phyloP scores from a whole-genome alignment of 768 basidiomycete species.

The Ephemerocybe angulata region DNA sequence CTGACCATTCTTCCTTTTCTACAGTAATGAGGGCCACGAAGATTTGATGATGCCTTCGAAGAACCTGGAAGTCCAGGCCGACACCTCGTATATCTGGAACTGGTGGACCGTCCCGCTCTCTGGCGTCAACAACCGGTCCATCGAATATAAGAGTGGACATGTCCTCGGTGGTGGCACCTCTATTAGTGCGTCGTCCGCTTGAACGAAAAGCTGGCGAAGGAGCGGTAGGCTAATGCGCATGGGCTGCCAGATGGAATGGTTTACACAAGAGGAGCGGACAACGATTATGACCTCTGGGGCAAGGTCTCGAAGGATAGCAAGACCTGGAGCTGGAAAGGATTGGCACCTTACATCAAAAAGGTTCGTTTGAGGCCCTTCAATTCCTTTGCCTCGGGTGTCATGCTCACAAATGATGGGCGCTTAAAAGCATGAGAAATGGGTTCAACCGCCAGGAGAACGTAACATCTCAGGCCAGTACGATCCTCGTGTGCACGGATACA shows the following conservation, averaged over 20 bases:
- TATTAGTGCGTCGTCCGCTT: conserved; percentile 8
- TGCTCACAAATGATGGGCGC: background rate
- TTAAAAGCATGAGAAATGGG: conserved; percentile 1
- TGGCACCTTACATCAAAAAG: conserved; percentile 26
- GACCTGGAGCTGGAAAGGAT: conserved; percentile 33
- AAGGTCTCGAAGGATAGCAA: conserved; percentile 20
- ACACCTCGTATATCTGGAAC: conserved; percentile 26
- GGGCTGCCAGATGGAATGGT: conserved; percentile 21
- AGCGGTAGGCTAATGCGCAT: background rate
- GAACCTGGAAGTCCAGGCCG: conserved; percentile 1
- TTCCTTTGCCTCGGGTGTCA: background rate
- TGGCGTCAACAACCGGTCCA: conserved; percentile 17
- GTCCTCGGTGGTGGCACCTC: conserved; percentile 30
- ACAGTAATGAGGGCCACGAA: background rate
- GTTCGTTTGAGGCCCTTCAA: conserved; percentile 4
- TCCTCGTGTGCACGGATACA: conserved; percentile 4
- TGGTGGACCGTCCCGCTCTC: conserved; percentile 24
- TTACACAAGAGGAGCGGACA: conserved; percentile 30
- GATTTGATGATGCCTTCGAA: conserved; percentile 3
- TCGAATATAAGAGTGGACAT: conserved; percentile 22
- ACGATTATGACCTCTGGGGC: conserved; percentile 32
- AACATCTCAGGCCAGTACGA: conserved; percentile 2
- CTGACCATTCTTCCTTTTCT: no score
- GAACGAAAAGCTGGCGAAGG: no score
- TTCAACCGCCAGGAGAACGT: background rate